Conservation (phyloP, 2,329 filamentous ascomycete species). For the Delphinella strobiligena region DNA sequence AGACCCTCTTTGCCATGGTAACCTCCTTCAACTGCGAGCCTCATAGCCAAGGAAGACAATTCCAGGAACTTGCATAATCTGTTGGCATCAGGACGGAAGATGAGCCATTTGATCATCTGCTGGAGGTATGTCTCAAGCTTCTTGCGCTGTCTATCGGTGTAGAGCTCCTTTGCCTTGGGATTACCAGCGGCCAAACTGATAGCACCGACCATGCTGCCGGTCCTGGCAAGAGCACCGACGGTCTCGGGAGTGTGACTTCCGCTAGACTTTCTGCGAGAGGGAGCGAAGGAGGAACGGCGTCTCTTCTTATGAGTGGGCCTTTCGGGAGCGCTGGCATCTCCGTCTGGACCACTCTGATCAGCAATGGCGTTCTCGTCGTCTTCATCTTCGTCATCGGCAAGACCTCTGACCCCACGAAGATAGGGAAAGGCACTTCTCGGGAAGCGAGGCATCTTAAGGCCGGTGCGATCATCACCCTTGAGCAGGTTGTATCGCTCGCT, state of each 20-base stretch:
- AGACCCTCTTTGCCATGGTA: conserved; percentile 97
- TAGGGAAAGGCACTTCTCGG: conserved; percentile 84
- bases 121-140: conserved; percentile 84
- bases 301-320: conserved; percentile 35
- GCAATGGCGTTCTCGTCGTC: conserved; percentile 43
- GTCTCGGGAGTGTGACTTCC: conserved; percentile 13
- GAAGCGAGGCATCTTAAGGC: conserved; percentile 77
- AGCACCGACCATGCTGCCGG: conserved; percentile 29
- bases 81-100: conserved; percentile 93
- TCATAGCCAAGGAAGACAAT: conserved; percentile 82
- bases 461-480: conserved; percentile 49
- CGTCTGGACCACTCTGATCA: conserved; percentile 46
- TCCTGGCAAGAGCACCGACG: conserved; percentile 12
- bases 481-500: conserved; percentile 73
- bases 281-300: conserved; percentile 43
- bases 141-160: conserved; percentile 70
- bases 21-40: conserved; percentile 86
- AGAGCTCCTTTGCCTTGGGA: conserved; percentile 39
- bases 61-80: conserved; percentile 92
- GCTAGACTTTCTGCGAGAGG: conserved; percentile 49
- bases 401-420: conserved; percentile 55
- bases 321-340: conserved; percentile 58
- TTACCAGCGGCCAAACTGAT: conserved; percentile 21
- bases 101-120: conserved; percentile 90
- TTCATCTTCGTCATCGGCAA: conserved; percentile 63